Base-by-base conservation (phyloP, 208 protist genomes). In the Acanthamoeba sp. region DNA sequence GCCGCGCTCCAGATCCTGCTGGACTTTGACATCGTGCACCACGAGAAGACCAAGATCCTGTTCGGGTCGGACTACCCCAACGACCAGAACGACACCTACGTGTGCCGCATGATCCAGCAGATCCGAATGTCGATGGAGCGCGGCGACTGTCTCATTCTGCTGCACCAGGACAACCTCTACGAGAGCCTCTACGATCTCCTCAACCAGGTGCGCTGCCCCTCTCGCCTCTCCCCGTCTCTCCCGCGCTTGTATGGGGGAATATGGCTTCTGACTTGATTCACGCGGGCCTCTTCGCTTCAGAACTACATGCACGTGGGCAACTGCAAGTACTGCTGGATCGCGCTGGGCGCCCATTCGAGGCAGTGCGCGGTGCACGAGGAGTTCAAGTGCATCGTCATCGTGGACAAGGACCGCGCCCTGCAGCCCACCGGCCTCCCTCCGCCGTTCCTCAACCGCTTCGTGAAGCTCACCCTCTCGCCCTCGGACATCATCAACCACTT, bases 111-210 rank as follows among this genome's bases (percentile, higher is more conserved):
- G n/a, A 55, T 97, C 40, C 32, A 71, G 22, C 80, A 88, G 82
- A 94, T 98, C 82, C 96, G 91, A 5, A 20, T 95, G n/a, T 88
- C 50, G 52, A 98, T 98, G 96, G 96, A 90, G 42, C 24, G 34
- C 18, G 95, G 96, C 7, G 32, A 55, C 14, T 71, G 22, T 3
- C 48, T 98, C 3, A 73, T 98, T 4, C 73, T 97, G 1, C 38
- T 95, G 6, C 55, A 97, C 95, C 88, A 92, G 36, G 96, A 98
- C 2, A 62, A 62, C 18, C 18, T 98, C 24, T 98, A 98, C 95
- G 96, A 95, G 55, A 96, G 93, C 27, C 95, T 98, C 34, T 98
- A 98, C 95, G 97, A 98, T 84, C 36, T 98, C 27, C 95, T 98
- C 42, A 98, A 98, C 94, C 91, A 93, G 64, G 87, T 93, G 10